Evolutionary conservation across 1,284 basidiomycete species (phyloP).

Genomic region (Peniophora sp.): DNA sequence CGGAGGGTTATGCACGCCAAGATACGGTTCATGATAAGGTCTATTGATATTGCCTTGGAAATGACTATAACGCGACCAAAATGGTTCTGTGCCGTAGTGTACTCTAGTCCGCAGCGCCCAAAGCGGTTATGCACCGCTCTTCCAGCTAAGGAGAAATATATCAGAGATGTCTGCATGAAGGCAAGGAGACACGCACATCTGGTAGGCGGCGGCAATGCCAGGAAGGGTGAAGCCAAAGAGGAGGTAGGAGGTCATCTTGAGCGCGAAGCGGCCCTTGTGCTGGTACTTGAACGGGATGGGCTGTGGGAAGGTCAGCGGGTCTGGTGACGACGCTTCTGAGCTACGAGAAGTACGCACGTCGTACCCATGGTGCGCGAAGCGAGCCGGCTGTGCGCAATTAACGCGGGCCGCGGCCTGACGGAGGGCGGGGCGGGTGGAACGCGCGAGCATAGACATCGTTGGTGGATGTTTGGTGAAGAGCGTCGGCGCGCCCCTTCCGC

Average conservation of each 20-base stretch:
- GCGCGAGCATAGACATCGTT: neutral
- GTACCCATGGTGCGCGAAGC: neutral
- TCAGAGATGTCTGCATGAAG: neutral
- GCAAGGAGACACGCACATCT: constrained; percentile 45
- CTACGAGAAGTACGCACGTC: neutral
- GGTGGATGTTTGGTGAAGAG: neutral
- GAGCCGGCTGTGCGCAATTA: neutral
- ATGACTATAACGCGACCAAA: constrained; percentile 8
- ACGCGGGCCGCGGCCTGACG: neutral
- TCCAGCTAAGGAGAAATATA: constrained; percentile 21
- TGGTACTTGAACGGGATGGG: constrained; percentile 62
- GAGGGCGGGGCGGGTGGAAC: neutral
- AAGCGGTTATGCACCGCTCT: constrained; percentile 10
- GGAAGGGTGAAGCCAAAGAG: constrained; percentile 57
- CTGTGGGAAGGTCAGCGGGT: constrained; percentile 24
- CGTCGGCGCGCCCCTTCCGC: too few relatives aligned
- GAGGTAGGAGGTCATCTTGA: constrained; percentile 51
- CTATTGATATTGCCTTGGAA: neutral
- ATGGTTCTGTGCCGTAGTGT: neutral
- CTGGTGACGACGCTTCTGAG: neutral
- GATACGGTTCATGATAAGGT: neutral
- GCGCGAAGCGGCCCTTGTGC: constrained; percentile 48
- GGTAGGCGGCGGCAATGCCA: constrained; percentile 51
- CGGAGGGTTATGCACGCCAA: too few relatives aligned
- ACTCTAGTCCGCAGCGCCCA: too few relatives aligned